Evolutionary conservation across 331 rosid species (phyloP).

Genomic region (Dryas integrifolia): DNA sequence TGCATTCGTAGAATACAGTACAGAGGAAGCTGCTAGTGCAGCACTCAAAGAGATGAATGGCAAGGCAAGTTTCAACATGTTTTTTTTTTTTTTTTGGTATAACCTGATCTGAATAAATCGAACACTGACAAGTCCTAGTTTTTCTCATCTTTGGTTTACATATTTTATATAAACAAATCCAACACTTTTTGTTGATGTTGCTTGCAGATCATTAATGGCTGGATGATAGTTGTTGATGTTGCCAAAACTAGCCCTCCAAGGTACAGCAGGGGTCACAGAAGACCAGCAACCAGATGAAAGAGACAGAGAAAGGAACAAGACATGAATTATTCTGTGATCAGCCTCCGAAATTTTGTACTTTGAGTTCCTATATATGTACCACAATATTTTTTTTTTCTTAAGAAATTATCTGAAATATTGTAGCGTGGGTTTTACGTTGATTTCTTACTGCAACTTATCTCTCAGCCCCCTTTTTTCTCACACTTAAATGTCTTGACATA

Average conservation of each 20-base stretch:
- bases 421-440: too few relatives aligned
- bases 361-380: background rate
- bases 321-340: background rate
- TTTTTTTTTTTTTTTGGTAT: background rate
- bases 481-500: too few relatives aligned
- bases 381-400: background rate
- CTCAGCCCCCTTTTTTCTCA: too few relatives aligned
- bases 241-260: slow-evolving; percentile 60
- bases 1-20: slow-evolving; percentile 81
- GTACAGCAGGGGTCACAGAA: slow-evolving; percentile 32
- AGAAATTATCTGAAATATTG: too few relatives aligned
- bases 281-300: slow-evolving; percentile 32
- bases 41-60: slow-evolving; percentile 94
- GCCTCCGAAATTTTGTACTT: slow-evolving; percentile 7
- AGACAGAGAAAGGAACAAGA: slow-evolving; percentile 5
- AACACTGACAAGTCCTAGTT: background rate
- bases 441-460: too few relatives aligned
- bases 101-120: background rate
- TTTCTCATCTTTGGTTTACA: background rate
- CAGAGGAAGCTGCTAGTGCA: slow-evolving; percentile 76
- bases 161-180: background rate
- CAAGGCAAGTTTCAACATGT: slow-evolving; percentile 43
- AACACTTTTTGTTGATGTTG: slow-evolving; percentile 1
- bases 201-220: slow-evolving; percentile 66
- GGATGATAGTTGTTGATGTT: slow-evolving; percentile 94